A percentile compares a stretch with the other conserved stretches of the same genome.
Conservation (phyloP, 345 rosid species). For the Sisymbrium irio region DNA sequence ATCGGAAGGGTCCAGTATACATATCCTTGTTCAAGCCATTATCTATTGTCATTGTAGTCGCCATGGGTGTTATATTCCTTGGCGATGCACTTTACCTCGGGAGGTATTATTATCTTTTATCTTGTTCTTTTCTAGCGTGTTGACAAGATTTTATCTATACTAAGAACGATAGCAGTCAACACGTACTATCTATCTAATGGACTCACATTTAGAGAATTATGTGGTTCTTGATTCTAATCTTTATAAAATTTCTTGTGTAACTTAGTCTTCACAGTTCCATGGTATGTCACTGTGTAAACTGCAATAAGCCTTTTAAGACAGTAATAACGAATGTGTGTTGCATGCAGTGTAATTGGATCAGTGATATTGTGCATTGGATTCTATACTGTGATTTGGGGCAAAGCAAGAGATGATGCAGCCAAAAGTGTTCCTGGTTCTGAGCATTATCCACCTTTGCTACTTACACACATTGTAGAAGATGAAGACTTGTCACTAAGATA, state of each 20-base stretch:
- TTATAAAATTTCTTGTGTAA: background rate
- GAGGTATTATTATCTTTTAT: background rate
- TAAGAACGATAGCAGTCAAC: too few species aligned
- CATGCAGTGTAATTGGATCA: constrained; percentile 13
- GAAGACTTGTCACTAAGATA: background rate
- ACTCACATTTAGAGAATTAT: background rate
- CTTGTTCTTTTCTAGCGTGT: background rate
- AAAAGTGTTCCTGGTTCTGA: background rate
- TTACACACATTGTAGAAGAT: background rate
- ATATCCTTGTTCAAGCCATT: constrained; percentile 37
- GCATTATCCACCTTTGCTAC: background rate
- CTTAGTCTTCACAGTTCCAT: background rate
- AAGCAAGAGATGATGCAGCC: constrained; percentile 28
- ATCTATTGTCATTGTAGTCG: constrained; percentile 35
- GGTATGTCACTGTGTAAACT: background rate
- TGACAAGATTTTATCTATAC: too few species aligned
- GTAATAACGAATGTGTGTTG: background rate
- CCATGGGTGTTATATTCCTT: constrained; percentile 28
- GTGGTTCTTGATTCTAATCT: background rate
- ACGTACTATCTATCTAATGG: too few species aligned
- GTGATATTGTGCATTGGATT: constrained; percentile 13
- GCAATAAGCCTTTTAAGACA: background rate
- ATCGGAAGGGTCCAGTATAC: constrained; percentile 37
- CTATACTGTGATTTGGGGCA: constrained; percentile 20
- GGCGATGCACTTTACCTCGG: constrained; percentile 35